These are phyloP conservation scores for Colletotrichum sp. DNA, from an alignment of 2,329 filamentous ascomycete species.

Conservation along the genomic window DNA sequence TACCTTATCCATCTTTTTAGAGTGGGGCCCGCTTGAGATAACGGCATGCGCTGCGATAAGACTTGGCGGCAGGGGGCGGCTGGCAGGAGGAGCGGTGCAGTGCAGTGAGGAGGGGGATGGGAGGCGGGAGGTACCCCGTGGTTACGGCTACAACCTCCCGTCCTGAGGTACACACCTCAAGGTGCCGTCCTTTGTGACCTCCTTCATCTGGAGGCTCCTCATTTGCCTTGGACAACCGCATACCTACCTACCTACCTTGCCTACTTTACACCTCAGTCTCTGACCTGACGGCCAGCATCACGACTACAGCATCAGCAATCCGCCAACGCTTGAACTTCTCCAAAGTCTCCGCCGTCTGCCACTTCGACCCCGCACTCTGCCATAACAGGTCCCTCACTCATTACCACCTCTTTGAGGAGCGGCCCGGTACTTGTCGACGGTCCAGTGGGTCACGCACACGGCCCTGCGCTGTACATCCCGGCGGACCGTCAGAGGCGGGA, in stretches of 20 bases:
- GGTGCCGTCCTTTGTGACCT: neutral
- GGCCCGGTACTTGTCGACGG: neutral
- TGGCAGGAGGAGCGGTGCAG: neutral
- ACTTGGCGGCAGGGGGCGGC: neutral
- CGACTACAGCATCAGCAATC: neutral
- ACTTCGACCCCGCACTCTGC: constrained; percentile 4
- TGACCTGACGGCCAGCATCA: neutral
- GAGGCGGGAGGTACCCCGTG: neutral
- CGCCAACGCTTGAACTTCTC: neutral
- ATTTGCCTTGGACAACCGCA: neutral
- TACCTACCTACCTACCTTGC: neutral
- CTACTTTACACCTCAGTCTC: neutral
- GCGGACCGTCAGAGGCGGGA: neutral
- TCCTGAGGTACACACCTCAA: neutral
- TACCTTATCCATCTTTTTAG: neutral
- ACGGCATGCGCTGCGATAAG: constrained; percentile 10
- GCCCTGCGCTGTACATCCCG: neutral
- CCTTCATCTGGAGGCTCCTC: neutral
- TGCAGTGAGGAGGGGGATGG: neutral
- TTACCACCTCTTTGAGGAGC: neutral
- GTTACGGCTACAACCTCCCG: neutral
- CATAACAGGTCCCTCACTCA: neutral
- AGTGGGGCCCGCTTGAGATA: neutral
- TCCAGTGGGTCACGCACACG: neutral
- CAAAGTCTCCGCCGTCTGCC: neutral